Conservation (phyloP, 2,329 filamentous ascomycete genomes). For the Cercospora sojina region DNA sequence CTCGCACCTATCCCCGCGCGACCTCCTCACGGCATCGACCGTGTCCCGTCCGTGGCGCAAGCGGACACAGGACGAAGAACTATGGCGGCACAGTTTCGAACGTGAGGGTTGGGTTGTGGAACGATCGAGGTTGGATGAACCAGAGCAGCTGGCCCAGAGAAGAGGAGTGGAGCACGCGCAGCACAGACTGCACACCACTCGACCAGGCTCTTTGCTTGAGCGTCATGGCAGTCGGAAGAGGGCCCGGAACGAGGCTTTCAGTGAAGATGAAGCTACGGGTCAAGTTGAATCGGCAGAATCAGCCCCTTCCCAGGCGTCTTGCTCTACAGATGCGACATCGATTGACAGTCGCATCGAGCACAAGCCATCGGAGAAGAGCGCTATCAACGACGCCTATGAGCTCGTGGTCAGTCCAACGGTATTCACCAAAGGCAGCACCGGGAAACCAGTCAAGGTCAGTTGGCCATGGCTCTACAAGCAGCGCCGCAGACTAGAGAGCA, state of each 20-base stretch:
- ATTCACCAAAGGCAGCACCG: constrained; percentile 12
- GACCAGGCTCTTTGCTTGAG: constrained; percentile 52
- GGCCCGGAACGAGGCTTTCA: constrained; percentile 37
- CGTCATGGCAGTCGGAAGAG: constrained; percentile 34
- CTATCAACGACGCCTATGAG: not conserved
- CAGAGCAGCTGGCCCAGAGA: constrained; percentile 23
- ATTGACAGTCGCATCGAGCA: not conserved
- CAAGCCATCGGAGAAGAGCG: not conserved
- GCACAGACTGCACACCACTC: constrained; percentile 58
- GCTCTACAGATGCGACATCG: not conserved
- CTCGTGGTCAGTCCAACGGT: constrained; percentile 19
- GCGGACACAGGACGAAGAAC: constrained; percentile 74
- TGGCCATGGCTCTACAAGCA: constrained; percentile 94
- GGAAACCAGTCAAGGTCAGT: constrained; percentile 64
- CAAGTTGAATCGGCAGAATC: not conserved
- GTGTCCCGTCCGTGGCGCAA: constrained; percentile 80
- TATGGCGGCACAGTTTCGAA: constrained; percentile 83
- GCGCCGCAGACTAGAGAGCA: constrained; percentile 77
- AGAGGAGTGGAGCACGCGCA: constrained; percentile 22
- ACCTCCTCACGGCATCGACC: constrained; percentile 74
- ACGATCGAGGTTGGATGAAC: constrained; percentile 27
- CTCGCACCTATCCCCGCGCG: constrained; percentile 76
- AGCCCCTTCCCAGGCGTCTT: not conserved
- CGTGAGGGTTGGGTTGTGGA: constrained; percentile 72
- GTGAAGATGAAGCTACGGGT: constrained; percentile 29